Conservation (phyloP, 2,329 filamentous ascomycete genomes). For the Fusarium brevicatenulatum region DNA sequence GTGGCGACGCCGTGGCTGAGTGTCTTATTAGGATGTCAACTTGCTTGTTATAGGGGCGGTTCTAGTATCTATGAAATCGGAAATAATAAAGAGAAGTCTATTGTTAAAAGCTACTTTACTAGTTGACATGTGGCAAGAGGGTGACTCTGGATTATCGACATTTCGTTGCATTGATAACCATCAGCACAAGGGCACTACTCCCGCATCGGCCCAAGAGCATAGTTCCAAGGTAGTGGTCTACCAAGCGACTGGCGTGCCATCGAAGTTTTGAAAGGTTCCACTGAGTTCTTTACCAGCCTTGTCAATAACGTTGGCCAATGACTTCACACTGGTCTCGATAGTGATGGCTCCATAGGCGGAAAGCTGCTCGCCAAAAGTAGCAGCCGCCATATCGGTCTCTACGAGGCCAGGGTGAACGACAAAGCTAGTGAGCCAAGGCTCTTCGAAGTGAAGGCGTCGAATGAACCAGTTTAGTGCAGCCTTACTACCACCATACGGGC, state of each 20-base stretch:
- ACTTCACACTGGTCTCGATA: background rate
- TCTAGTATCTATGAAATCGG: background rate
- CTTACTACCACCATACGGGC: background rate
- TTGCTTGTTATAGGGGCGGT: rapidly evolving
- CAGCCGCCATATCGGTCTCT: background rate
- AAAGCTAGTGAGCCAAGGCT: background rate
- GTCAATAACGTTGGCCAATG: background rate
- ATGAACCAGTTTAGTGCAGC: constrained; percentile 1
- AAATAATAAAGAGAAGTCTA: background rate
- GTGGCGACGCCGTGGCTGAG: background rate
- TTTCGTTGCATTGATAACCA: background rate
- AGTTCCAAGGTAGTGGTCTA: background rate
- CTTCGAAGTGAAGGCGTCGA: background rate
- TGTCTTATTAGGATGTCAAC: background rate
- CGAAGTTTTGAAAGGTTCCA: background rate
- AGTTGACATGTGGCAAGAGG: rapidly evolving
- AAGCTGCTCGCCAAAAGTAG: background rate
- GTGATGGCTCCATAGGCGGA: background rate
- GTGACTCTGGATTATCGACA: background rate
- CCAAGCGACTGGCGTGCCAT: background rate
- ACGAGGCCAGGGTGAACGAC: background rate
- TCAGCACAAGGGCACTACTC: too few species aligned
- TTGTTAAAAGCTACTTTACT: background rate
- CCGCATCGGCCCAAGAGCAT: background rate
- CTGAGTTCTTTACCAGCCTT: background rate